Evolutionary conservation across 306 rosid species (phyloP).

Genomic region (Cicer judaicum): DNA sequence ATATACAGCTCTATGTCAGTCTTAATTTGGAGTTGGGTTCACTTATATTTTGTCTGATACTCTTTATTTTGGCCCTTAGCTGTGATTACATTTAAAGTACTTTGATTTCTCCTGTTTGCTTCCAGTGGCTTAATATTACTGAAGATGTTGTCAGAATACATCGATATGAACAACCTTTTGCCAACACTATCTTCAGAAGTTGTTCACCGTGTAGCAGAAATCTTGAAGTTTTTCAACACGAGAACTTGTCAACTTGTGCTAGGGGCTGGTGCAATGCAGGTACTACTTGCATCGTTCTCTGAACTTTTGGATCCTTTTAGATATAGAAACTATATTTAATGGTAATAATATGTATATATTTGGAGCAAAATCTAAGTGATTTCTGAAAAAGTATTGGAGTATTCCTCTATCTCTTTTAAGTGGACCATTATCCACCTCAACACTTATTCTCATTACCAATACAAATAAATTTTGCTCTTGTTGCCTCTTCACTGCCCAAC

Average conservation of each 20-base stretch:
- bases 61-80: slow-evolving; percentile 10
- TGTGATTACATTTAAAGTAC: slow-evolving; percentile 38
- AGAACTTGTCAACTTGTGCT: slow-evolving; percentile 99
- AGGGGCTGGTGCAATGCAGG: slow-evolving; percentile 99
- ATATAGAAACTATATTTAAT: neutral
- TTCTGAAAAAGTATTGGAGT: neutral
- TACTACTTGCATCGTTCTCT: slow-evolving; percentile 46
- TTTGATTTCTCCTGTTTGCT: slow-evolving; percentile 42
- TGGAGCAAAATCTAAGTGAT: neutral
- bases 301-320: slow-evolving; percentile 20
- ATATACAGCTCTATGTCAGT: slow-evolving; percentile 16
- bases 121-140: slow-evolving; percentile 92
- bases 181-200: slow-evolving; percentile 88
- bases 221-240: slow-evolving; percentile 93
- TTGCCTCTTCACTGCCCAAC: slow-evolving; percentile 6
- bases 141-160: slow-evolving; percentile 96
- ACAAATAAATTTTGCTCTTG: neutral
- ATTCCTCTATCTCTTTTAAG: slow-evolving; percentile 9
- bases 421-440: neutral
- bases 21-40: slow-evolving; percentile 34
- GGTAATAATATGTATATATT: neutral
- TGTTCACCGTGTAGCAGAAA: slow-evolving; percentile 95
- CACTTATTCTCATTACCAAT: slow-evolving; percentile 8
- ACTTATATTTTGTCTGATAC: slow-evolving; percentile 28
- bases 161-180: slow-evolving; percentile 83